phyloP scores from a whole-genome alignment of 2,329 filamentous ascomycete species.

The Teratosphaeriaceae sp. region DNA sequence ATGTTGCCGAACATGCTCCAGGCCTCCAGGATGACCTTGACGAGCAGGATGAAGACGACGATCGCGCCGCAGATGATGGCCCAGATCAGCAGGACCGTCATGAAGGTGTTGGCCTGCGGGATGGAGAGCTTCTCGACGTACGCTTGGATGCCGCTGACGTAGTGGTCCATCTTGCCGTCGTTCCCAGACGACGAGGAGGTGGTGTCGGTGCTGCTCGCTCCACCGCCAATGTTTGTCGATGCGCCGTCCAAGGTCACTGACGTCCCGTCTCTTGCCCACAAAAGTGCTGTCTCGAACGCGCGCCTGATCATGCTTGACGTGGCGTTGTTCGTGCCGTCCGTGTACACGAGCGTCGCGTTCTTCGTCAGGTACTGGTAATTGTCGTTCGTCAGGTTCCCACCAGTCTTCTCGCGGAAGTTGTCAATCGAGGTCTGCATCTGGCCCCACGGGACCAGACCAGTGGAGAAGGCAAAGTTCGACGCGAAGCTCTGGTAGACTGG shows the following conservation, averaged over 20 bases:
- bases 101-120: slow-evolving; percentile 86
- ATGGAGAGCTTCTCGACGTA: slow-evolving; percentile 80
- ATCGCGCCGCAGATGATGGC: slow-evolving; percentile 80
- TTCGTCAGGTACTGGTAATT: slow-evolving; percentile 70
- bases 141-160: slow-evolving; percentile 69
- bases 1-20: slow-evolving; percentile 90
- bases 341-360: slow-evolving; percentile 69
- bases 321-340: slow-evolving; percentile 44
- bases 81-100: slow-evolving; percentile 86
- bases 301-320: slow-evolving; percentile 20
- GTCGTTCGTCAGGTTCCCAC: slow-evolving; percentile 77
- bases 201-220: slow-evolving; percentile 12
- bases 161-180: slow-evolving; percentile 43
- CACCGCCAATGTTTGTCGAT: slow-evolving; percentile 22
- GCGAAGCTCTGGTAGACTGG: slow-evolving; percentile 81
- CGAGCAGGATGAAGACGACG: slow-evolving; percentile 75
- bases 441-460: slow-evolving; percentile 77
- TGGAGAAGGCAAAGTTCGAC: slow-evolving; percentile 91
- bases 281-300: slow-evolving; percentile 18
- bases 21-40: slow-evolving; percentile 84
- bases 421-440: slow-evolving; percentile 77
- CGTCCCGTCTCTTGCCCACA: slow-evolving; percentile 27
- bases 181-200: slow-evolving; percentile 11
- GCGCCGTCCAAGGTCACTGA: slow-evolving; percentile 37
- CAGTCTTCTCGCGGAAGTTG: slow-evolving; percentile 69